A percentile compares a stretch with the other conserved stretches of the same genome.
phyloP scores from a whole-genome alignment of 2,329 filamentous ascomycete species.

The Nannizzia gypsea region DNA sequence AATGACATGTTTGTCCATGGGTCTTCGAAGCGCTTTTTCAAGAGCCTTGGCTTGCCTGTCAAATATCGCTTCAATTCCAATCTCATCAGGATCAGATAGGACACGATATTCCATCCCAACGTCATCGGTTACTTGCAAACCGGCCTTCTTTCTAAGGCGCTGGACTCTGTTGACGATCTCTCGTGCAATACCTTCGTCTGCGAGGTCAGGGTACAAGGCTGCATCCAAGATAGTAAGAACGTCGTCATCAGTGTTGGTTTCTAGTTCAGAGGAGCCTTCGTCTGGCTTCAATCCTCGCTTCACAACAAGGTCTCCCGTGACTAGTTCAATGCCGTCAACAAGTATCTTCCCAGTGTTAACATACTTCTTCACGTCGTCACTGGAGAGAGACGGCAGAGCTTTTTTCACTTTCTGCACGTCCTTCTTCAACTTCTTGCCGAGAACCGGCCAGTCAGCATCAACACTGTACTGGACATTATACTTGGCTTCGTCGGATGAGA shows the following conservation, averaged over 20 bases:
- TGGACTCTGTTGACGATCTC: conserved; percentile 93
- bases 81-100: conserved; percentile 62
- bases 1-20: conserved; percentile 57
- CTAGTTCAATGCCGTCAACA: conserved; percentile 76
- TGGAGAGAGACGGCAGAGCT: conserved; percentile 66
- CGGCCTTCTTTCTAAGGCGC: conserved; percentile 84
- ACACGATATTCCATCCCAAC: conserved; percentile 89
- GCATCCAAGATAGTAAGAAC: conserved; percentile 85
- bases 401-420: conserved; percentile 86
- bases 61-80: conserved; percentile 61
- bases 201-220: conserved; percentile 69
- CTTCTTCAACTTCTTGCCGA: conserved; percentile 96
- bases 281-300: conserved; percentile 66
- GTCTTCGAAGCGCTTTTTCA: conserved; percentile 65
- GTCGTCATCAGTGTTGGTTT: conserved; percentile 79
- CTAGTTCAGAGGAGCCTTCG: conserved; percentile 58
- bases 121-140: conserved; percentile 81
- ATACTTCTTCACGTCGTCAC: conserved; percentile 69
- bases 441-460: conserved; percentile 78
- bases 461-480: conserved; percentile 91
- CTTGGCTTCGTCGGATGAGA: conserved; percentile 75
- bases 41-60: conserved; percentile 55
- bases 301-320: conserved; percentile 71
- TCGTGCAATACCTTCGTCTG: conserved; percentile 75
- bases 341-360: conserved; percentile 59